Evolutionary conservation across 2,329 filamentous ascomycete genomes (phyloP).

Genomic region (Aspergillus alliaceus): DNA sequence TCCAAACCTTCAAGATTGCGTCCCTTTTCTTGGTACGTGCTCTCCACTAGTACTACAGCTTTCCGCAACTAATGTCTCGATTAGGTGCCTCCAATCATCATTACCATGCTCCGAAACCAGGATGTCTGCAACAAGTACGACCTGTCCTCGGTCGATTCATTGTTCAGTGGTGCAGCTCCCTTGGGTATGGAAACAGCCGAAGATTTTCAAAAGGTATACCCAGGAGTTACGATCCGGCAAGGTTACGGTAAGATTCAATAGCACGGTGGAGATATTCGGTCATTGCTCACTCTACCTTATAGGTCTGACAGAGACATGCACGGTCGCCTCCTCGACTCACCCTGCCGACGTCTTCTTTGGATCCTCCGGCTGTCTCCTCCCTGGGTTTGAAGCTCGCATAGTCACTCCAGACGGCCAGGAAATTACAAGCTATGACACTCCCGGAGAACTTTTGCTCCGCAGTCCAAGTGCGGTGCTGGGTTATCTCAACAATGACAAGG

Average conservation of each 20-base stretch:
- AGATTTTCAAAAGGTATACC: conserved; percentile 62
- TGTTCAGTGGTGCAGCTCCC: conserved; percentile 78
- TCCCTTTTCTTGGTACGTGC: conserved; percentile 61
- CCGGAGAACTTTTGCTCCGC: conserved; percentile 79
- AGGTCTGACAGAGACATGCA: conserved; percentile 76
- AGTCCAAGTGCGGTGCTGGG: conserved; percentile 75
- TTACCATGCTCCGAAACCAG: conserved; percentile 68
- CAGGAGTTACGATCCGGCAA: conserved; percentile 66
- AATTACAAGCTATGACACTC: conserved; percentile 68
- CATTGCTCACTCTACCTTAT: conserved; percentile 2
- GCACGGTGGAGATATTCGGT: neutral
- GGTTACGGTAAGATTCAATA: conserved; percentile 60
- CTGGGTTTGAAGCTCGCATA: conserved; percentile 65
- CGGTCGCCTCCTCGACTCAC: conserved; percentile 63
- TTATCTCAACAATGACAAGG: conserved; percentile 83
- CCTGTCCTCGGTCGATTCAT: conserved; percentile 62
- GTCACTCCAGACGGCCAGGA: conserved; percentile 69
- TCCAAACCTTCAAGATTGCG: conserved; percentile 69
- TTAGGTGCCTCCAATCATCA: conserved; percentile 77
- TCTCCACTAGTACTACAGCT: neutral
- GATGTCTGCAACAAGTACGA: conserved; percentile 66
- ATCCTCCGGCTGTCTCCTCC: conserved; percentile 69
- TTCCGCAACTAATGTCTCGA: neutral
- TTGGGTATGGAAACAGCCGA: conserved; percentile 70
- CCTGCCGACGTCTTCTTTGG: conserved; percentile 66